Evolutionary conservation across 495 filamentous ascomycete species (phyloP), one percentile per base, ranked within the genome.

Genomic region (Venustampulla echinocandica): DNA sequence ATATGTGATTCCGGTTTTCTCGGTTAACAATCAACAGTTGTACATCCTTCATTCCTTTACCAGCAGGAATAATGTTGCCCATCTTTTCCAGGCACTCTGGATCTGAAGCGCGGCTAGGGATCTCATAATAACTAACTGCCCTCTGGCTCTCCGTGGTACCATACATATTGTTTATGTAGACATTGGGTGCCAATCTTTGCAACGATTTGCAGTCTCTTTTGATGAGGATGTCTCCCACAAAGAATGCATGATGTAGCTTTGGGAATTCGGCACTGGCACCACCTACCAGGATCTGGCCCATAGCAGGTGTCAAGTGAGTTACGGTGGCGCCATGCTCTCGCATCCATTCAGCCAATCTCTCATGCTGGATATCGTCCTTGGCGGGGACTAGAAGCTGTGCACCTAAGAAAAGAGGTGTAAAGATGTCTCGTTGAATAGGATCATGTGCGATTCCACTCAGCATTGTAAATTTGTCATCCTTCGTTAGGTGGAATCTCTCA

Each of bases 251-350:
- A 57, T 87, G 77, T 9, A 98, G 74, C 17, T 73, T 66, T 9
- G 86, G 81, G 60, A 95, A 94, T 52, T 85, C 69, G 0, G 80
- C 76, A 6, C 73, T 81, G 5, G 87, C 85, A 53, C 86, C 87
- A 28, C 90, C 92, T 22, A 94, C 84, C 1, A 98, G 70, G 42
- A 98, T 92, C 58, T 97, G 90, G 41, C 90, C 90, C 90, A 97
- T 87, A 28, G 90, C 92, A 4, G 92, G 92, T 0, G 92, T 98
- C 13, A 98, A 69, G 60, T 96, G 92, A 3, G 89, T 90, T 25
- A 92, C 81, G 13, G 86, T 95, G 11, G 84, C 79, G 42, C 74
- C 66, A 56, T 89, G 76, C 43, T 85, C 75, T 37, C 71, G 72
- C 81, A 96, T 90, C 92, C 92, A 96, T 55, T 93, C 85, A 2